Evolutionary conservation across 75 land plant genomes (phyloP).

Genomic region (Cryptomeria japonica): DNA sequence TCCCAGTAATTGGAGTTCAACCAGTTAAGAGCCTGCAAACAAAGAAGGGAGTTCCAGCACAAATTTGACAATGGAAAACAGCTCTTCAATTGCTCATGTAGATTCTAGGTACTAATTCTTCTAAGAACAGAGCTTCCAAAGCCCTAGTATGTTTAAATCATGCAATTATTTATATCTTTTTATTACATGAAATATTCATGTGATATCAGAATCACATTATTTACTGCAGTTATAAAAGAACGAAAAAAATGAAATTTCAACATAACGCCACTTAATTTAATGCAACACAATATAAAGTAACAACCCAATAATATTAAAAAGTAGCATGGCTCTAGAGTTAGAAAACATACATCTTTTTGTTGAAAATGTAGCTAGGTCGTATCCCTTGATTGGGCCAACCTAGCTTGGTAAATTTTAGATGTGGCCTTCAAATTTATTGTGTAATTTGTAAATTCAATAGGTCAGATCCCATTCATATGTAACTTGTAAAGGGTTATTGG

Average conservation of each 20-base stretch:
- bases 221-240: background rate
- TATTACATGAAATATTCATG: background rate
- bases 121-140: background rate
- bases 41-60: background rate
- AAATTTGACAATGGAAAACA: background rate
- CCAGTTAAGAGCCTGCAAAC: constrained; percentile 82
- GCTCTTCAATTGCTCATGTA: background rate
- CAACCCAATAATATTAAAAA: background rate
- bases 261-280: background rate
- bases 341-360: background rate
- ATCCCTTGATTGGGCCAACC: too few relatives aligned
- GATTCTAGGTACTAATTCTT: background rate
- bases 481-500: too few relatives aligned
- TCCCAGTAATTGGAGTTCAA: constrained; percentile 84
- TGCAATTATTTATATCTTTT: background rate
- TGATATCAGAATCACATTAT: background rate
- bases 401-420: too few relatives aligned
- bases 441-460: too few relatives aligned
- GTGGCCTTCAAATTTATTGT: too few relatives aligned
- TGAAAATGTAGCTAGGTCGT: too few relatives aligned
- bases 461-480: too few relatives aligned
- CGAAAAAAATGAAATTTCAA: background rate
- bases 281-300: background rate
- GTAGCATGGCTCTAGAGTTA: background rate
- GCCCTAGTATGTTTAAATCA: background rate